Conservation (phyloP, 129 eudicot species). For the Tagetes patula region DNA sequence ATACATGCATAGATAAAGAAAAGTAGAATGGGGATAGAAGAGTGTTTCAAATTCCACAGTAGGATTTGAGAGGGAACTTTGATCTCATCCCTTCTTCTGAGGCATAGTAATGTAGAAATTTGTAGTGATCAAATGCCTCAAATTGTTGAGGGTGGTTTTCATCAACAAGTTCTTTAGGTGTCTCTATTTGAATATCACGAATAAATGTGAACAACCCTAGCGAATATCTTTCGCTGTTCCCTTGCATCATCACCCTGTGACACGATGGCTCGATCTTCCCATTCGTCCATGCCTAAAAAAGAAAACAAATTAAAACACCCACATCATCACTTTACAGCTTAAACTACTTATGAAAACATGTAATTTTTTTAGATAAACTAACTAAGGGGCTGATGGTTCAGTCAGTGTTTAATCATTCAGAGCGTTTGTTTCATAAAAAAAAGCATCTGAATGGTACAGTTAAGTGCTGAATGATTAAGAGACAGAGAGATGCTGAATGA, state of each 20-base stretch:
- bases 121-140: constrained; percentile 61
- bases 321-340: background rate
- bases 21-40: background rate
- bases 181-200: constrained; percentile 39
- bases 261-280: constrained; percentile 50
- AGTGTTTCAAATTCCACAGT: constrained; percentile 48
- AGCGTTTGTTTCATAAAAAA: too few species aligned
- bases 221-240: constrained; percentile 45
- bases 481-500: too few species aligned
- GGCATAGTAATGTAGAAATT: constrained; percentile 39
- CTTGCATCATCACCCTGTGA: constrained; percentile 61
- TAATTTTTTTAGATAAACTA: too few species aligned
- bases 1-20: background rate
- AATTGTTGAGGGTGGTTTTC: constrained; percentile 46
- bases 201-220: constrained; percentile 56
- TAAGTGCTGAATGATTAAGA: too few species aligned
- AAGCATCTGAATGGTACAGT: too few species aligned
- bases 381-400: too few species aligned
- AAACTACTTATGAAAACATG: too few species aligned
- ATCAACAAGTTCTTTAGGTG: constrained; percentile 50
- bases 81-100: constrained; percentile 44
- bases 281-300: constrained; percentile 63
- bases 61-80: constrained; percentile 45
- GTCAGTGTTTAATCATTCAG: too few species aligned
- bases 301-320: background rate